These are phyloP conservation scores for Phialocephala sp. DNA, from an alignment of 2,329 filamentous ascomycete species.

Conservation along the genomic window DNA sequence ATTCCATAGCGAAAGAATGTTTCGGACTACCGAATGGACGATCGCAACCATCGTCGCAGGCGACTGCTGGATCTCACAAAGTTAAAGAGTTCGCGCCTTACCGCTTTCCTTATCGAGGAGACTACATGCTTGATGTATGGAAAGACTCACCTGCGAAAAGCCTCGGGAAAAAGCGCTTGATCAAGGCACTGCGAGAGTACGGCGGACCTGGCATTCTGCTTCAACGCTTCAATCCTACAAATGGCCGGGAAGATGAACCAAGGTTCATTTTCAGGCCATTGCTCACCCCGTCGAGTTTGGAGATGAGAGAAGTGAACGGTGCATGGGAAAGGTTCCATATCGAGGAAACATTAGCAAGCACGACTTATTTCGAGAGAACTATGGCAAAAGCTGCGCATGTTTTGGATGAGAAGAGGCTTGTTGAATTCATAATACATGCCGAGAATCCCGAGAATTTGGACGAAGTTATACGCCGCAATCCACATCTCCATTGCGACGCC, in stretches of 20 bases:
- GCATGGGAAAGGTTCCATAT: neutral
- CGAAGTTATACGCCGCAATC: neutral
- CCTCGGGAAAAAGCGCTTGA: neutral
- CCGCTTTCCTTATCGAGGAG: neutral
- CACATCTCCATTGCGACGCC: neutral
- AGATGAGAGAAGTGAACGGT: neutral
- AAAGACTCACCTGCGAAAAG: neutral
- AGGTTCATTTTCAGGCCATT: neutral
- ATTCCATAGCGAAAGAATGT: neutral
- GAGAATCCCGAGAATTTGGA: neutral
- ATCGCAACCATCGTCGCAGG: neutral
- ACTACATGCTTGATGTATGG: neutral
- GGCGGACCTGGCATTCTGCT: neutral
- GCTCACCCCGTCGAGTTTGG: neutral
- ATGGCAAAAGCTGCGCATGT: neutral
- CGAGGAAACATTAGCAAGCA: neutral
- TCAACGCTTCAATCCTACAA: neutral
- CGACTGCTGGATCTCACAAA: neutral
- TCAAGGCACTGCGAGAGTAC: neutral
- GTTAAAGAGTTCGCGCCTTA: neutral
- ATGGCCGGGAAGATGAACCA: neutral
- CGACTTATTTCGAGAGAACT: neutral
- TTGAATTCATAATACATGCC: neutral
- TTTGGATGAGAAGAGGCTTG: neutral
- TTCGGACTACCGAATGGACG: neutral